phyloP scores from a whole-genome alignment of 177 flowering plant genomes.

The Vitis hybrid region DNA sequence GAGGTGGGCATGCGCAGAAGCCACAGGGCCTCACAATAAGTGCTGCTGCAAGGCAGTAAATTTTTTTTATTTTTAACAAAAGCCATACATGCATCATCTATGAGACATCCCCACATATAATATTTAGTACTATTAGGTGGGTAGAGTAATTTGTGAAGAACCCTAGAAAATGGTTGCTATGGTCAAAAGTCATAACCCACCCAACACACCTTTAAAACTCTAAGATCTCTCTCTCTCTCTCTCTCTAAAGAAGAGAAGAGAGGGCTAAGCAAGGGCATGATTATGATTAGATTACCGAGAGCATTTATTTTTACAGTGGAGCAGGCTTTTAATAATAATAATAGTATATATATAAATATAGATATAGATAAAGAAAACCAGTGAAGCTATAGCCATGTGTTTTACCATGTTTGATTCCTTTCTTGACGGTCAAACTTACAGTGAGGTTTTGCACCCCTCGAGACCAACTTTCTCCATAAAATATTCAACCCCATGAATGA shows the following conservation, averaged over 20 bases:
- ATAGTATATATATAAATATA: background rate
- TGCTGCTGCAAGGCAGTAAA: constrained; percentile 7
- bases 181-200: constrained; percentile 24
- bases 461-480: constrained; percentile 14
- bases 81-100: too few relatives aligned
- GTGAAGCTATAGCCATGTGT: constrained; percentile 43
- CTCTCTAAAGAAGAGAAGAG: constrained; percentile 9
- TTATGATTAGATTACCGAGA: constrained; percentile 42
- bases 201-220: too few relatives aligned
- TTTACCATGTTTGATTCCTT: constrained; percentile 61
- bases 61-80: background rate
- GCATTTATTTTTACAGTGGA: constrained; percentile 34
- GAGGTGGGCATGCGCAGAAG: background rate
- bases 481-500: too few relatives aligned
- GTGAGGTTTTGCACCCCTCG: constrained; percentile 35
- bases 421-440: constrained; percentile 70
- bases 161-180: constrained; percentile 9
- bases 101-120: background rate
- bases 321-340: constrained; percentile 22
- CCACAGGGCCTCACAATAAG: background rate
- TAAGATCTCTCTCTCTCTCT: constrained; percentile 10
- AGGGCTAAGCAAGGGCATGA: constrained; percentile 22
- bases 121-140: background rate
- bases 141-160: constrained; percentile 10
- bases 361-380: background rate